Evolutionary conservation across 2,329 filamentous ascomycete species (phyloP), one percentile per base, ranked within the genome.

Genomic region (Annulohypoxylon truncatum): DNA sequence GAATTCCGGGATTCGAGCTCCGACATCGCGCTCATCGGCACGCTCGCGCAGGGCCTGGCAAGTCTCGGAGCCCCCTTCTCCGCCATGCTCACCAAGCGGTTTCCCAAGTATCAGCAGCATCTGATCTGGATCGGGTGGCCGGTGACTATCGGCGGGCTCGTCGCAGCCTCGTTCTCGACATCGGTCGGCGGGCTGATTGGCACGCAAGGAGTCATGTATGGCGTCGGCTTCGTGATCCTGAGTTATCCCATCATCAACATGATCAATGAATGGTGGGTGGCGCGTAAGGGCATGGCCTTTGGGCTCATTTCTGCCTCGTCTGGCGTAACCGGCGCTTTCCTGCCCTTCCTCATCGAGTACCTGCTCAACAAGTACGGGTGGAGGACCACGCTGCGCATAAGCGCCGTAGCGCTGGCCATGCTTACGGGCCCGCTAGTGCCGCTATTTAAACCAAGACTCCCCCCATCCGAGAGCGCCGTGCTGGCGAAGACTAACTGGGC

Each of bases 281-380:
- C 48, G 5, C 56, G 56, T 5, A 60, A 60, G 47, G 56, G 56
- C 2, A 52, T 60, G 56, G 56, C 56, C 1, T 60, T 60, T 10
- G 56, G 56, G 15, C 56, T 60, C 9, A 60, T 60, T n/a, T 60
- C 56, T 8, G 56, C 56, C n/a, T 60, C 56, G 31, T 60, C 56
- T 4, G 56, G 56, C 0, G 56, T 60, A 2, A 53, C 47, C 1
- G 48, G 56, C 3, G 15, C 56, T 2, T 60, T 60, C 9, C n/a
- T 60, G 38, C 56, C 56, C 2, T 60, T 52, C 38, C 20, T 60
- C 12, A 60, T 60, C 7, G 56, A 60, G 12, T 26, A 29, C 15
- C 40, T 60, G 2, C 28, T 60, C 2, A 48, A 52, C 1, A 60
- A n/a, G 9, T 60, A 60, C 35, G 47, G 56, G 12, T 60, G 52